These are phyloP conservation scores for Zymoseptoria passerinii DNA, from an alignment of 2,329 filamentous ascomycete species.

Conservation along the genomic window DNA sequence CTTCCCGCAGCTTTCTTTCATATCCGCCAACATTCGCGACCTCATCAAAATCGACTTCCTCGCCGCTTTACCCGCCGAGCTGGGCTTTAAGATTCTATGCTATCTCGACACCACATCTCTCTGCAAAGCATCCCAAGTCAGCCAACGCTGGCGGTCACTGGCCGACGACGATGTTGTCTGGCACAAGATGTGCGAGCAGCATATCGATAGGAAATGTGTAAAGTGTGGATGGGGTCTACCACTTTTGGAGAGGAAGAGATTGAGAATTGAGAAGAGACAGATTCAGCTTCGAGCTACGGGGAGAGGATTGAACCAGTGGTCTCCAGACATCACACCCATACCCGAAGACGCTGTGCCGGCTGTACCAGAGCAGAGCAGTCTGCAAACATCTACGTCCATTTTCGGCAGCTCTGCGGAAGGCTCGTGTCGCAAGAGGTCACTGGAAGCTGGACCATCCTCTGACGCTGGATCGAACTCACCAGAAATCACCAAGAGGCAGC, in stretches of 20 bases:
- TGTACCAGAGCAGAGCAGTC: not conserved
- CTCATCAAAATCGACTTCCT: constrained; percentile 97
- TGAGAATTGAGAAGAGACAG: constrained; percentile 79
- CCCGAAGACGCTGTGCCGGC: constrained; percentile 27
- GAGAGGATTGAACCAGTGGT: constrained; percentile 47
- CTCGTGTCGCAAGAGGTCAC: not conserved
- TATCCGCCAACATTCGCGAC: constrained; percentile 83
- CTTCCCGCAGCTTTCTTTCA: constrained; percentile 90
- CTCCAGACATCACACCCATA: constrained; percentile 43
- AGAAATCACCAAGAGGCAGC: constrained; percentile 23
- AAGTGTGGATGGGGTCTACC: constrained; percentile 96
- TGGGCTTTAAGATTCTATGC: constrained; percentile 87
- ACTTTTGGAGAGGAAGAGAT: constrained; percentile 74
- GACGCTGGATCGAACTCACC: constrained; percentile 16
- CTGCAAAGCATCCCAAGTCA: constrained; percentile 93
- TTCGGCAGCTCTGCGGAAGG: not conserved
- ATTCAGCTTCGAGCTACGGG: constrained; percentile 63
- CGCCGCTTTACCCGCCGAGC: constrained; percentile 75
- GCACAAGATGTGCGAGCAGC: constrained; percentile 97
- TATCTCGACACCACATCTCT: constrained; percentile 89
- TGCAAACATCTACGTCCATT: not conserved
- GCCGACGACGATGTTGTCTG: constrained; percentile 98
- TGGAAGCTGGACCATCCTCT: not conserved
- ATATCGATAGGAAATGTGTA: constrained; percentile 86
- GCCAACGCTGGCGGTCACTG: constrained; percentile 73